Evolutionary conservation across 805 yeast genomes (phyloP).

Genomic region (Saccharomycopsis amapae): DNA sequence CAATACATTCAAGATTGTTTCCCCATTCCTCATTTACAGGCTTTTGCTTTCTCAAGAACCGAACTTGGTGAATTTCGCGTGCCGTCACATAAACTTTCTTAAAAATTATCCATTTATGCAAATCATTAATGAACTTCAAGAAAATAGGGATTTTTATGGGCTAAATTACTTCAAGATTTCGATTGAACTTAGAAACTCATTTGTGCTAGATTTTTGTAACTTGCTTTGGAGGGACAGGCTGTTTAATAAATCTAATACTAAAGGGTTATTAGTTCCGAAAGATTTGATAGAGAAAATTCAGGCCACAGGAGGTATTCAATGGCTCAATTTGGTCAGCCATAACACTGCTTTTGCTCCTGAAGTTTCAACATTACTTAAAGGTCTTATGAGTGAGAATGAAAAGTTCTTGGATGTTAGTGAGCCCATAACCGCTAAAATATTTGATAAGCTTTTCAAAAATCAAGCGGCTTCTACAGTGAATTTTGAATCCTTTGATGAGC

Average conservation of each 20-base stretch:
- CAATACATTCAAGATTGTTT: not conserved
- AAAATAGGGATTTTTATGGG: not conserved
- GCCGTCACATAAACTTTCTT: not conserved
- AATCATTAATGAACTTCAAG: not conserved
- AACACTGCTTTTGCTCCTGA: not conserved
- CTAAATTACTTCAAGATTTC: not conserved
- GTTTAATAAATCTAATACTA: not conserved
- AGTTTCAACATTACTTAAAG: not conserved
- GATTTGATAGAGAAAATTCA: not conserved
- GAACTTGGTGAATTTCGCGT: not conserved
- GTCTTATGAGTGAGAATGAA: not conserved
- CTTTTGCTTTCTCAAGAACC: not conserved
- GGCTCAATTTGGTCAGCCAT: not conserved
- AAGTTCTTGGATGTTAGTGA: not conserved
- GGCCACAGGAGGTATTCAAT: not conserved
- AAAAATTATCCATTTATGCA: constrained; percentile 5
- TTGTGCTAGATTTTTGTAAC: constrained; percentile 6
- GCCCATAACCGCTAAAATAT: not conserved
- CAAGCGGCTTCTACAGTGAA: not conserved
- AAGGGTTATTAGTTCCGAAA: not conserved
- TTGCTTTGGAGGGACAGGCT: constrained; percentile 2
- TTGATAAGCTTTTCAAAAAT: not conserved
- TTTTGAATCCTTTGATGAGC: not conserved
- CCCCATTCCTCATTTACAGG: not conserved
- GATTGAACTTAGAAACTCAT: not conserved